phyloP scores from a whole-genome alignment of 2,329 filamentous ascomycete genomes.

The Pseudocercospora ulei region DNA sequence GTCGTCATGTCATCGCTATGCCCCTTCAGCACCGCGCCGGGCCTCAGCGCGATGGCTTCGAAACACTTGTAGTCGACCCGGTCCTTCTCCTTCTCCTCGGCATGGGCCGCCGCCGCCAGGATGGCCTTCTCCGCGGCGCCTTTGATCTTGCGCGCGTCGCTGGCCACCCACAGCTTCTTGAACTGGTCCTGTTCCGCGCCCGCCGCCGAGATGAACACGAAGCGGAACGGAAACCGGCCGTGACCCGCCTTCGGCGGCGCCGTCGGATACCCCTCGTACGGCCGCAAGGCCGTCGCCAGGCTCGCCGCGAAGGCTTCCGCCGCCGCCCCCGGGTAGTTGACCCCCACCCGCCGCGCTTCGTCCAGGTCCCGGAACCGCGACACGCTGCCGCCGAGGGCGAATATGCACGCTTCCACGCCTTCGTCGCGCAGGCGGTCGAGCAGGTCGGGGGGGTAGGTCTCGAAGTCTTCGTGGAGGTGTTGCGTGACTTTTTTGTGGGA shows the following conservation, averaged over 20 bases:
- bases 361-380: conserved; percentile 26
- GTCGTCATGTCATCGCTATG: conserved; percentile 30
- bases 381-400: conserved; percentile 33
- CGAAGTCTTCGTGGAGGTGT: conserved; percentile 44
- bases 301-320: conserved; percentile 31
- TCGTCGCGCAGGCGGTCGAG: conserved; percentile 34
- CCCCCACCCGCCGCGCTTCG: conserved; percentile 30
- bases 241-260: conserved; percentile 21
- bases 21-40: conserved; percentile 30
- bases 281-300: conserved; percentile 25
- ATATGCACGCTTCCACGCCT: conserved; percentile 42
- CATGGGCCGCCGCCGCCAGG: conserved; percentile 28
- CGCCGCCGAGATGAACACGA: conserved; percentile 37
- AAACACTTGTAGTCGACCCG: conserved; percentile 31
- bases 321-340: conserved; percentile 29
- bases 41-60: conserved; percentile 32
- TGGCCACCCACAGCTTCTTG: conserved; percentile 34
- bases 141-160: conserved; percentile 33
- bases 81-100: conserved; percentile 23
- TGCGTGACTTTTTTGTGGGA: conserved; percentile 32
- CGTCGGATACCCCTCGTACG: conserved; percentile 22
- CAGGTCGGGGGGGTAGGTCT: conserved; percentile 42
- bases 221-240: conserved; percentile 36
- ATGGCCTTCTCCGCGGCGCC: conserved; percentile 35
- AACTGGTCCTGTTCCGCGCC: conserved; percentile 37